Evolutionary conservation across 371 early-diverging fungal species (phyloP), one percentile per base, ranked within the genome.

Genomic region (Apophysomyces ossiformis): DNA sequence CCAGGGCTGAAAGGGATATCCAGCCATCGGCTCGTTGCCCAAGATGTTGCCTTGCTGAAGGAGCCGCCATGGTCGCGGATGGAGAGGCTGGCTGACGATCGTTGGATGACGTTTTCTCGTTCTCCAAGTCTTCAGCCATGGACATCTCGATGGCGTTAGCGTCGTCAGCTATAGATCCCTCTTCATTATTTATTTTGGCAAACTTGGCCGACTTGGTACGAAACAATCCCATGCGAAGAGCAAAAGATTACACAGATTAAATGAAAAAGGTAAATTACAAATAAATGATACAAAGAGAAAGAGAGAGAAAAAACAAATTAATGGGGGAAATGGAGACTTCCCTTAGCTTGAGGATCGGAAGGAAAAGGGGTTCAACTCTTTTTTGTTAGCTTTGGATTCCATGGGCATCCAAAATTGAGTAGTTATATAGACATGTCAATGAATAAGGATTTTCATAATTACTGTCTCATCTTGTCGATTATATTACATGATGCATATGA

Each of bases 181-280:
- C 54, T 21, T 50, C 54, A 21, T 50, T 50, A 50, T 50, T 50
- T 50, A 50, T 16, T 50, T 50, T 50, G 54, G 54, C 54, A 21
- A 50, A 50, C 54, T 50, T 50, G 54, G 54, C 54, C 54, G 54
- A 21, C 21, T 50, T 50, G 54, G 54, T 50, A 21, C 54, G 54
- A 50, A 50, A 50, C 21, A 50, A 18, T 50, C 54, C 54, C 54
- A 50, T 50, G 54, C 54, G 54, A 32, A 50, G 35, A 50, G 54
- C 54, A 50, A 50, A 50, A 21, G 54, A 18, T 50, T 41, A 41
- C 41, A 21, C 54, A 50, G 32, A 26, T 26, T 26, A 26, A 26
- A 26, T 18, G 4, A 50, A 32, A 50, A 21, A 50, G 1, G 21
- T 18, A 18, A 50, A 21, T 18, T 18, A n/a, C 21, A 50, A 32